phyloP scores from a whole-genome alignment of 2,329 filamentous ascomycete genomes.

The Clonostachys rhizophaga region DNA sequence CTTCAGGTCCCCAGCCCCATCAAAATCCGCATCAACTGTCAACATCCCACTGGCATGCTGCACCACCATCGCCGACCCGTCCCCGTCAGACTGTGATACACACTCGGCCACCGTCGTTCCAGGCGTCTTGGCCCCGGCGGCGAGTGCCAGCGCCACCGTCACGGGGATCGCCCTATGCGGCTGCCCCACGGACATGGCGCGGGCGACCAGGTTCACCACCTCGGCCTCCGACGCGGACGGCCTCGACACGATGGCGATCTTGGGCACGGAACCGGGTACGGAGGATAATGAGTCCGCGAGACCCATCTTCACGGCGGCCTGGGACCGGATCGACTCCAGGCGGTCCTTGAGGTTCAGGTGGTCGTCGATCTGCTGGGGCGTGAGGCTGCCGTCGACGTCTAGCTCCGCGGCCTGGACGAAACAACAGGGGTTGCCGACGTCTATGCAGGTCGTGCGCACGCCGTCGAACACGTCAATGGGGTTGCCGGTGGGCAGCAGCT shows the following conservation, averaged over 20 bases:
- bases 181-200: conserved; percentile 48
- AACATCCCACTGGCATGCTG: conserved; percentile 39
- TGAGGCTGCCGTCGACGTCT: conserved; percentile 40
- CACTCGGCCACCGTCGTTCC: conserved; percentile 29
- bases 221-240: conserved; percentile 11
- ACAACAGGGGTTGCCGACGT: conserved; percentile 59
- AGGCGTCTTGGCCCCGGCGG: conserved; percentile 35
- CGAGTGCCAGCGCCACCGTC: conserved; percentile 46
- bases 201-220: conserved; percentile 2
- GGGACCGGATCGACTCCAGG: conserved; percentile 50
- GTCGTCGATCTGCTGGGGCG: conserved; percentile 47
- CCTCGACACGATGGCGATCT: conserved; percentile 31
- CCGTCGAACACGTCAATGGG: conserved; percentile 49
- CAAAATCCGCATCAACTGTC: conserved; percentile 14
- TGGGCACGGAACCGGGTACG: conserved; percentile 48
- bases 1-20: conserved; percentile 20
- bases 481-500: conserved; percentile 42
- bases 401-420: conserved; percentile 51
- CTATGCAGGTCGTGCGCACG: conserved; percentile 50
- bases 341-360: conserved; percentile 32
- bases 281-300: conserved; percentile 39
- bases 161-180: conserved; percentile 51
- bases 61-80: conserved; percentile 24
- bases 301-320: conserved; percentile 57
- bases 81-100: conserved; percentile 12